Percentiles rank a stretch among this genome's conserved stretches.
Evolutionary conservation across 129 eudicot species (phyloP).

Genomic region (Escallonia herrerae): DNA sequence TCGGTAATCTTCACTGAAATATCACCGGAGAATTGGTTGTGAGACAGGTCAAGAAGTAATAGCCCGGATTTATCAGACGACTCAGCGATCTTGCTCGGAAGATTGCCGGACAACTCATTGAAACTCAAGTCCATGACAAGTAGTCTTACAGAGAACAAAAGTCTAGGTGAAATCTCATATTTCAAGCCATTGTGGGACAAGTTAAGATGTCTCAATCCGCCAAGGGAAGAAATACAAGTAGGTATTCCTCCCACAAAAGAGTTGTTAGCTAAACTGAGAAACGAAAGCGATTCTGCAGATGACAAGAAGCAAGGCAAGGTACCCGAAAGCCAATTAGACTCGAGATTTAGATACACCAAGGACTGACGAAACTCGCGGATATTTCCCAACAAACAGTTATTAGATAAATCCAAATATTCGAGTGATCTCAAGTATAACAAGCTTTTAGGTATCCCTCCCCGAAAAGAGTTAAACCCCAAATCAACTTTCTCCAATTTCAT

Average conservation of each 20-base stretch:
- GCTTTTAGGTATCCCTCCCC: constrained; percentile 67
- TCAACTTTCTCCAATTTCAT: constrained; percentile 42
- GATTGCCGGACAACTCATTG: constrained; percentile 56
- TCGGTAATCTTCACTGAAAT: constrained; percentile 67
- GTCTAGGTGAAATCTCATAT: constrained; percentile 75
- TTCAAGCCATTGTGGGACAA: constrained; percentile 58
- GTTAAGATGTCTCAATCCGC: constrained; percentile 58
- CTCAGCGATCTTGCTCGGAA: constrained; percentile 54
- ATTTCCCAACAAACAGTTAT: constrained; percentile 51
- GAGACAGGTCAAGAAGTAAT: constrained; percentile 68
- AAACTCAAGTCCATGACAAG: constrained; percentile 75
- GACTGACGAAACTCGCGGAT: constrained; percentile 58
- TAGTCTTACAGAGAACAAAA: constrained; percentile 65
- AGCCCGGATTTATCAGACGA: constrained; percentile 64
- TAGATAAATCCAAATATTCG: constrained; percentile 61
- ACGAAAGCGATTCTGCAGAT: constrained; percentile 42
- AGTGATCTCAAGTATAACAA: constrained; percentile 51
- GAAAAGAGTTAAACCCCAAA: constrained; percentile 55
- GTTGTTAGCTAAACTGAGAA: constrained; percentile 66
- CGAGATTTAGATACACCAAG: constrained; percentile 63
- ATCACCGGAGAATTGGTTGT: constrained; percentile 70
- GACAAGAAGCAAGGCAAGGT: constrained; percentile 71
- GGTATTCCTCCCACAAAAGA: constrained; percentile 84
- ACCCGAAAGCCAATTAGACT: constrained; percentile 62
- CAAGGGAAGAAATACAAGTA: constrained; percentile 63